These are phyloP conservation scores for Salix suchowensis DNA, from an alignment of 345 rosid species.

Conservation along the genomic window DNA sequence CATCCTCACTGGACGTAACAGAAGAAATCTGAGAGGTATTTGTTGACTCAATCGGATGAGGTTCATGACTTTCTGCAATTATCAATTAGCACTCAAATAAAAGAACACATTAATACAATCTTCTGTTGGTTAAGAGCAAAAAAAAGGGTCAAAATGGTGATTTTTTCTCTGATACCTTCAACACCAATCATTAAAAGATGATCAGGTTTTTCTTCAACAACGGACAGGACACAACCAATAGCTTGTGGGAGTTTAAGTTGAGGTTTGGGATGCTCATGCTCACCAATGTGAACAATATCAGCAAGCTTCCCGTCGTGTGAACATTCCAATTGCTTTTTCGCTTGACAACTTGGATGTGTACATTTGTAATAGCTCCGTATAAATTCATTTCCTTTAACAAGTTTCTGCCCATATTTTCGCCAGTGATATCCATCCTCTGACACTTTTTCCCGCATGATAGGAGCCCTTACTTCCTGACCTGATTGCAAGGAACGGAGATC, in stretches of 20 bases:
- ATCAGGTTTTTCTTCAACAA: slow-evolving; percentile 46
- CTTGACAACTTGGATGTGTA: slow-evolving; percentile 71
- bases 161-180: slow-evolving; percentile 45
- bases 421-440: slow-evolving; percentile 84
- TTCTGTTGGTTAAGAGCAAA: slow-evolving; percentile 1
- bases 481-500: slow-evolving; percentile 27
- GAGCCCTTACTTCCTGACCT: slow-evolving; percentile 51
- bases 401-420: slow-evolving; percentile 93
- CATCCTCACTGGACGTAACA: slow-evolving; percentile 33
- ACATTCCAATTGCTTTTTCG: slow-evolving; percentile 80
- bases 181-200: slow-evolving; percentile 25
- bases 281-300: slow-evolving; percentile 62
- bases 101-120: slow-evolving; percentile 11
- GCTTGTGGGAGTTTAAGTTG: slow-evolving; percentile 34
- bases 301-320: slow-evolving; percentile 61
- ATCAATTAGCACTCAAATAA: slow-evolving; percentile 41
- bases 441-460: slow-evolving; percentile 59
- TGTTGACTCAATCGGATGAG: slow-evolving; percentile 27
- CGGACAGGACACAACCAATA: slow-evolving; percentile 38
- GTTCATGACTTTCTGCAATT: slow-evolving; percentile 39
- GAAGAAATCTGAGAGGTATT: slow-evolving; percentile 33
- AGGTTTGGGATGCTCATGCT: slow-evolving; percentile 78
- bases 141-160: slow-evolving; percentile 1
- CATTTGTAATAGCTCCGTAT: slow-evolving; percentile 87
- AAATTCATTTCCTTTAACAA: slow-evolving; percentile 88